Evolutionary conservation across 495 filamentous ascomycete genomes (phyloP), one percentile per base, ranked within the genome.

Genomic region (Penicillium herquei): DNA sequence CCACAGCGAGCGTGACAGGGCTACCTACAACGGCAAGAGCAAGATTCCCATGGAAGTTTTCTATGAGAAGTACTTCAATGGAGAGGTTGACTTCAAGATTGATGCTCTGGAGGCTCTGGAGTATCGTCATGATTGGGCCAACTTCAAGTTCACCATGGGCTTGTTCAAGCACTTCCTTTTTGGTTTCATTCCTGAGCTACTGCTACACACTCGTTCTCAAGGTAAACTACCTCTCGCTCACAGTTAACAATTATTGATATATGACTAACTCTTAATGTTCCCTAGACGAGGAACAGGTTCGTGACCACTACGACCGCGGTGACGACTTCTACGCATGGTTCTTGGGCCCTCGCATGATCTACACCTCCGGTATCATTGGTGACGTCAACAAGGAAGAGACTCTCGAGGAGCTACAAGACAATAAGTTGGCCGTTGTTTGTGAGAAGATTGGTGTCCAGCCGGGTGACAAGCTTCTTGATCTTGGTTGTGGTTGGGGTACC

Each of bases 41-140:
- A 91, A 88, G 74, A 91, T 95, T 56, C 87, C 90, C 47, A 84
- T 94, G 80, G 82, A 90, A 74, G 91, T 88, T 42, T 95, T 95
- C 77, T 82, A 90, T 57, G 89, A 94, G 70, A 92, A 86, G 87
- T 94, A 92, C 78, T 92, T 94, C 67, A 85, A 89, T 62, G 87
- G 88, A 50, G 81, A 89, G 46, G 90, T 92, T 54, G 87, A 90
- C 60, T 91, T 94, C 78, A 94, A 92, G 64, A 89, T 88, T 50
- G 90, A 95, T 66, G 78, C 75, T 54, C 78, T 95, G 58, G 90
- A 93, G 59, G 76, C 88, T 40, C 57, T 94, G 66, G 91, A 95
- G 75, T 89, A 88, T 71, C 78, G 90, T 59, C 91, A 94, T 66
- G 90, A 95, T 66, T 95, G 90, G 91, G 87, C 87, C 51, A 91